A percentile compares a stretch with the other conserved stretches of the same genome.
These are phyloP conservation scores for Solanum tarijense DNA, from an alignment of 257 asterid genomes.

Conservation along the genomic window DNA sequence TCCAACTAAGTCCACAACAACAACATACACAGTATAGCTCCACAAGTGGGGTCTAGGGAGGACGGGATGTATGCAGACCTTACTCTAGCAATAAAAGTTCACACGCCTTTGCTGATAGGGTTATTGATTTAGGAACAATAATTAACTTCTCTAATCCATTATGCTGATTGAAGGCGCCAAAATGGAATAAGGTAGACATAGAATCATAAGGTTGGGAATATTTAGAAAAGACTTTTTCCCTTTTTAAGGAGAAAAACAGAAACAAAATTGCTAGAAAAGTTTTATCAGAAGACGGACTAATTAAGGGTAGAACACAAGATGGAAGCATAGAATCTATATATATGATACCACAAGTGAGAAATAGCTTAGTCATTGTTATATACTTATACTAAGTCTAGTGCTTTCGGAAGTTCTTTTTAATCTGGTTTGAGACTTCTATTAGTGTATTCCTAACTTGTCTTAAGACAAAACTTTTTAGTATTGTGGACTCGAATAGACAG, in stretches of 20 bases:
- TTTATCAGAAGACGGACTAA: not conserved
- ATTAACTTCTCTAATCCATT: not conserved
- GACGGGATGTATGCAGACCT: not conserved
- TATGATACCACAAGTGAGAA: not conserved
- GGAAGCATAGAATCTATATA: not conserved
- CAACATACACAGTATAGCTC: not conserved
- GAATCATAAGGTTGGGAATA: not conserved
- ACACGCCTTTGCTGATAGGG: not conserved
- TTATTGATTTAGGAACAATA: not conserved
- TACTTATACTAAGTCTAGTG: not conserved
- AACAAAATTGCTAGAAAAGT: not conserved
- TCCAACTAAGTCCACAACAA: not conserved
- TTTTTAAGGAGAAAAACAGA: not conserved
- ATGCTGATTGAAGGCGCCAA: not conserved
- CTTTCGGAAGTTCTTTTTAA: not conserved
- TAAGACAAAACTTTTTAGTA: not conserved
- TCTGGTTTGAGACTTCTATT: not conserved
- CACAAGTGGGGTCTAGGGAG: not conserved
- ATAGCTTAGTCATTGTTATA: not conserved
- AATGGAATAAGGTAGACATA: not conserved
- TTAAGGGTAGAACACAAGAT: not conserved
- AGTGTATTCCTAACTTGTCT: not conserved
- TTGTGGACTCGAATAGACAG: not conserved
- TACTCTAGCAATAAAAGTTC: not conserved
- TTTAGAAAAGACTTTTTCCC: not conserved